phyloP scores from a whole-genome alignment of 129 eudicot genomes.

The Artemisia argyi region DNA sequence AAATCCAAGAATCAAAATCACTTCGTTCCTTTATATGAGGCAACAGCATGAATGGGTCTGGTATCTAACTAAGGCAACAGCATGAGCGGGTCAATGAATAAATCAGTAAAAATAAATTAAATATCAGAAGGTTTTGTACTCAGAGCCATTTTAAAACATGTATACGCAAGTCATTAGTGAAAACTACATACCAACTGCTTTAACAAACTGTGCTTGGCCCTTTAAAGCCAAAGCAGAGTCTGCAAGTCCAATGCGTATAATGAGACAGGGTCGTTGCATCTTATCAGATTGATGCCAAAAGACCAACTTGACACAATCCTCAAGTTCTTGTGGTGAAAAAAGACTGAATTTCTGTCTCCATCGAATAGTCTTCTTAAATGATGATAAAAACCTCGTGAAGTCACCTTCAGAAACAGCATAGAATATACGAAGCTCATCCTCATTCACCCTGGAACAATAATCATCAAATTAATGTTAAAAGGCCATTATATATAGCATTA shows the following conservation, averaged over 20 bases:
- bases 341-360: conserved; percentile 71
- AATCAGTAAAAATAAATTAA: no score
- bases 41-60: no score
- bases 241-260: conserved; percentile 65
- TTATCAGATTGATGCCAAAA: conserved; percentile 78
- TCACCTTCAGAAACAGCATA: conserved; percentile 61
- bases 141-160: conserved; percentile 1
- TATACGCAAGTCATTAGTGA: background rate
- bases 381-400: conserved; percentile 43
- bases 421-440: conserved; percentile 64
- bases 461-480: conserved; percentile 13
- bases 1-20: no score
- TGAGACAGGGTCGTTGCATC: conserved; percentile 57
- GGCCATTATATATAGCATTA: no score
- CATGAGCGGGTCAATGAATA: no score
- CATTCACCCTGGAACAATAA: conserved; percentile 46
- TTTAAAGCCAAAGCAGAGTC: conserved; percentile 40
- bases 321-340: conserved; percentile 61
- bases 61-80: no score
- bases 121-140: background rate
- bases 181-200: conserved; percentile 61
- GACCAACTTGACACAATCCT: conserved; percentile 58
- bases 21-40: no score
- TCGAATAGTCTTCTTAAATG: conserved; percentile 59
- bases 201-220: conserved; percentile 53